Evolutionary conservation across 2,329 filamentous ascomycete species (phyloP), one percentile per base, ranked within the genome.

Genomic region (Chaetomium sp.): DNA sequence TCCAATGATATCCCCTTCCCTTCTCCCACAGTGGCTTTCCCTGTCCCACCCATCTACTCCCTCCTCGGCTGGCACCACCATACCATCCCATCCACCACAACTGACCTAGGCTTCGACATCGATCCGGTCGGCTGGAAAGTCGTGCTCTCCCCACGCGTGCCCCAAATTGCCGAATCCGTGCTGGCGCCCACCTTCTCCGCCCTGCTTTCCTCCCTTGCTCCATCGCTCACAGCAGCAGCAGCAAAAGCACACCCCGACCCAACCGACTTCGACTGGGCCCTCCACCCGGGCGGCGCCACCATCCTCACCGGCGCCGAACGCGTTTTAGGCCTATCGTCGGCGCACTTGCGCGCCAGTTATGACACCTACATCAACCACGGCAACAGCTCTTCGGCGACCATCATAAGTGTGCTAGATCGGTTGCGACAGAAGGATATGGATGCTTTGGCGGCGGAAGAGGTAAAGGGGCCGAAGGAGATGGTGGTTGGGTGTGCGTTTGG

Each of bases 401-500:
- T 88, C 10, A 81, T 87, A 62, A 82, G 81, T 59, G 85, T 89
- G 0, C 71, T 89, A 68, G 76, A 88, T 60, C 74, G 78, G 10
- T 62, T 88, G 61, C 74, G 85, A 5, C 67, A 72, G 27, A 80
- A 81, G 62, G 80, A 83, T 8, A 85, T 85, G 80, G 81, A 84
- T 56, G 73, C 71, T 3, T 50, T 79, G 6, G 79, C 80, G 0
- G 79, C 80, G n/a, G 35, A 19, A 36, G 35, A 1, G 79, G 77
- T 2, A 71, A 71, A 1, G 12, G 69, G 70, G 52, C 19, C 62
- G 1, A 75, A 76, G 38, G 81, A 87, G 47, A 79, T 82, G 55
- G 76, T 89, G 5, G 77, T 88, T 1, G 84, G 81, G 1, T 85
- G 83, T 60, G 85, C 85, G 1, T 89, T 89, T 65, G 86, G 86